Percentiles rank a stretch among this genome's conserved stretches.
Evolutionary conservation across 306 rosid species (phyloP).

Genomic region (Oxytropis ochrocephala): DNA sequence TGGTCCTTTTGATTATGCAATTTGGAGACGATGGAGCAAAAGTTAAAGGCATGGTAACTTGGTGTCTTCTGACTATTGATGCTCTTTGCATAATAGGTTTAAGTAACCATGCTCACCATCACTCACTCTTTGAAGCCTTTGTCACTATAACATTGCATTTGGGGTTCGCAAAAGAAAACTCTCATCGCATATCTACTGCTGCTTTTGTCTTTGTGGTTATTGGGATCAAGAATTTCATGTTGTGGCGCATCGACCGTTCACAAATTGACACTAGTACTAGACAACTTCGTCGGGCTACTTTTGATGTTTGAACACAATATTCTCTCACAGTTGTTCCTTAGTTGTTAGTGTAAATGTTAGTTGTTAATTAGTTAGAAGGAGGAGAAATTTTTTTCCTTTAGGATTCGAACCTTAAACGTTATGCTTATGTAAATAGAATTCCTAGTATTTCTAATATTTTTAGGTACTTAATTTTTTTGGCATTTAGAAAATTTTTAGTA

Average conservation of each 20-base stretch:
- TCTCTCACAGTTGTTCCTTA: no score
- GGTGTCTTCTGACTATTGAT: neutral
- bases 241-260: neutral
- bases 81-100: neutral
- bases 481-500: no score
- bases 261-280: neutral
- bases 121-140: neutral
- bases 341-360: no score
- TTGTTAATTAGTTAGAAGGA: no score
- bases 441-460: no score
- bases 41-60: neutral
- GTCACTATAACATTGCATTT: constrained; percentile 1
- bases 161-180: neutral
- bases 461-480: no score
- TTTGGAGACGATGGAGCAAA: neutral
- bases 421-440: no score
- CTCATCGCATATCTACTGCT: neutral
- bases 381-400: no score
- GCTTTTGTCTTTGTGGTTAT: neutral
- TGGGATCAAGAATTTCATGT: neutral
- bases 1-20: neutral
- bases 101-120: neutral
- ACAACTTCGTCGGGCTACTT: neutral
- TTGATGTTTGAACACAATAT: neutral
- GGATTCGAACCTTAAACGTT: no score